phyloP scores from a whole-genome alignment of 495 filamentous ascomycete genomes.

The Melanomma pulvis-pyrius region DNA sequence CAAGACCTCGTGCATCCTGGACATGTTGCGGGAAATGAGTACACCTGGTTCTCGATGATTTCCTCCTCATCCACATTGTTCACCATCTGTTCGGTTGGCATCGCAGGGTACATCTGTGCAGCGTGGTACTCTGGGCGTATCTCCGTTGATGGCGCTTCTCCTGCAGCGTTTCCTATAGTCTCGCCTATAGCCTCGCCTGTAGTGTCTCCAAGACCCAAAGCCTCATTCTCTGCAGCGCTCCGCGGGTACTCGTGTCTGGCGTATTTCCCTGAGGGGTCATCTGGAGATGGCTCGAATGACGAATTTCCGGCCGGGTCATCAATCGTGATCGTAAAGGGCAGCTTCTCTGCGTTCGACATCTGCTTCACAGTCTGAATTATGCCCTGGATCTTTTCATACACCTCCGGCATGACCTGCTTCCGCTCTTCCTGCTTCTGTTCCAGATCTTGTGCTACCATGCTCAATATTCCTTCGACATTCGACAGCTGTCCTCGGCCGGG shows the following conservation, averaged over 20 bases:
- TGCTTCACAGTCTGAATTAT: constrained; percentile 69
- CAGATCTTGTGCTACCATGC: constrained; percentile 73
- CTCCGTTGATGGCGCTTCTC: constrained; percentile 37
- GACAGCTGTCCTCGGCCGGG: constrained; percentile 84
- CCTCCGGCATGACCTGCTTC: constrained; percentile 71
- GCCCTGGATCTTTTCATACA: constrained; percentile 71
- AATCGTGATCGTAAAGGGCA: constrained; percentile 83
- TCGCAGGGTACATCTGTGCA: constrained; percentile 40
- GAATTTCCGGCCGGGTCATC: constrained; percentile 97
- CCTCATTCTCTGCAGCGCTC: constrained; percentile 80
- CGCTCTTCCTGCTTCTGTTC: constrained; percentile 72
- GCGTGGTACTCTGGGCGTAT: constrained; percentile 47
- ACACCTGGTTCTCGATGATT: constrained; percentile 85
- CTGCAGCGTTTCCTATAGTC: constrained; percentile 41
- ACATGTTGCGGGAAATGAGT: constrained; percentile 86
- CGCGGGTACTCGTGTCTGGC: constrained; percentile 76
- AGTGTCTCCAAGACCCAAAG: constrained; percentile 66
- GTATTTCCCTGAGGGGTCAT: constrained; percentile 74
- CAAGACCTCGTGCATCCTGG: constrained; percentile 85
- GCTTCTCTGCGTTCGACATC: constrained; percentile 72
- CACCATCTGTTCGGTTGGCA: constrained; percentile 42
- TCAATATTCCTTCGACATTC: constrained; percentile 86
- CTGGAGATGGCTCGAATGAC: constrained; percentile 85
- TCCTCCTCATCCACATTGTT: constrained; percentile 58
- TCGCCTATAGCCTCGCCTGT: constrained; percentile 3